Percentiles rank a stretch among this genome's conserved stretches.
Conservation (phyloP, 148 eudicot genomes). For the Chenopodium quinoa region DNA sequence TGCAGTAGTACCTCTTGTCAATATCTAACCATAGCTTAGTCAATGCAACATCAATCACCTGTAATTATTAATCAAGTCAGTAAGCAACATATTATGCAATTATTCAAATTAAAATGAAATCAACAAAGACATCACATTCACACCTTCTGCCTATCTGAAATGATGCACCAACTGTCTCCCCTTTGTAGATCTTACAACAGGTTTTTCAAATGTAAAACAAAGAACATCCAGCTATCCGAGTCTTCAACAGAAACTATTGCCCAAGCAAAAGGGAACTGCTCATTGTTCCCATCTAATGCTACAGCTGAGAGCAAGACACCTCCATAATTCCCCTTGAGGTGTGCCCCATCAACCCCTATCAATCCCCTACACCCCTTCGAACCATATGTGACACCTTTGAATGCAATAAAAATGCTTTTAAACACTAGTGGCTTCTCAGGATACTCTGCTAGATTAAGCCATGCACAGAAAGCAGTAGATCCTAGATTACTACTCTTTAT, state of each 20-base stretch:
- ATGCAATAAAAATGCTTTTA: background rate
- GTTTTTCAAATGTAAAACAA: background rate
- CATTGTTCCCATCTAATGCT: background rate
- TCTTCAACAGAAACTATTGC: background rate
- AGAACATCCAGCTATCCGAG: background rate
- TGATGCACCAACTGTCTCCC: background rate
- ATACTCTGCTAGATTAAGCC: background rate
- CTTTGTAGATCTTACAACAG: background rate
- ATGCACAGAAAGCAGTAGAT: background rate
- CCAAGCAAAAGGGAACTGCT: background rate
- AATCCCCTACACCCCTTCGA: background rate
- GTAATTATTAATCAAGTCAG: background rate
- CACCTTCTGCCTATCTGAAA: conserved; percentile 1
- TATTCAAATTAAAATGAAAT: too few species aligned
- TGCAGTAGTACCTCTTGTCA: background rate
- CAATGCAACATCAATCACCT: background rate
- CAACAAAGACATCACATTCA: too few species aligned
- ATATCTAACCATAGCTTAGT: background rate
- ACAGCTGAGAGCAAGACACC: background rate
- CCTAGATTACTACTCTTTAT: background rate
- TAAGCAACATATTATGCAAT: too few species aligned
- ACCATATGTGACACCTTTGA: background rate
- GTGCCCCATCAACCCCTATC: background rate
- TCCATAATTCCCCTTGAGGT: background rate
- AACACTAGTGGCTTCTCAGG: background rate